Evolutionary conservation across 208 protist species (phyloP).

Genomic region (Trypanosoma avium): DNA sequence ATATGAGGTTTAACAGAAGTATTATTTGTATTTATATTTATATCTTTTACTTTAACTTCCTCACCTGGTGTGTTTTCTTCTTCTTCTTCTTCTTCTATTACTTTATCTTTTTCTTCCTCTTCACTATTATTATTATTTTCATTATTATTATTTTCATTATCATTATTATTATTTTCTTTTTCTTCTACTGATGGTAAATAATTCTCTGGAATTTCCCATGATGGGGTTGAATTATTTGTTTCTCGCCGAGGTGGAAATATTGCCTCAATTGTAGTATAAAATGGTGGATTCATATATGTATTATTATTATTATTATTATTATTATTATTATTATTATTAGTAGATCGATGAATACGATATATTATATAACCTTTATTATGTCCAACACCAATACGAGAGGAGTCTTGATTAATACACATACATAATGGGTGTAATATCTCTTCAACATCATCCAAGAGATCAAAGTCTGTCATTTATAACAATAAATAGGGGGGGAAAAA

Average conservation of each 20-base stretch:
- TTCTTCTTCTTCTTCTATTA: background rate
- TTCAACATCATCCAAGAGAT: slow-evolving; percentile 28
- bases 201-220: slow-evolving; percentile 1
- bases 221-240: background rate
- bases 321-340: background rate
- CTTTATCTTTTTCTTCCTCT: background rate
- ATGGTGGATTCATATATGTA: background rate
- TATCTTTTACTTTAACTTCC: background rate
- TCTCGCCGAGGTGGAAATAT: slow-evolving; percentile 12
- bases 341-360: slow-evolving; percentile 35
- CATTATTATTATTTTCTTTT: too few relatives aligned
- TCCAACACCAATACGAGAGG: slow-evolving; percentile 63
- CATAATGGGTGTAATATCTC: slow-evolving; percentile 46
- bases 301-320: background rate
- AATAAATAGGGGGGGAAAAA: background rate
- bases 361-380: slow-evolving; percentile 74
- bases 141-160: too few relatives aligned
- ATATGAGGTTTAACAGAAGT: too few relatives aligned
- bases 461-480: slow-evolving; percentile 19
- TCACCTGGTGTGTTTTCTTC: background rate
- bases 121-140: too few relatives aligned
- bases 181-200: too few relatives aligned
- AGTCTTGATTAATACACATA: slow-evolving; percentile 57
- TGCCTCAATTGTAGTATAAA: slow-evolving; percentile 26
- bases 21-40: too few relatives aligned